Base-by-base conservation (phyloP, 371 early-diverging fungal genomes). In the Mortierella sp. region DNA sequence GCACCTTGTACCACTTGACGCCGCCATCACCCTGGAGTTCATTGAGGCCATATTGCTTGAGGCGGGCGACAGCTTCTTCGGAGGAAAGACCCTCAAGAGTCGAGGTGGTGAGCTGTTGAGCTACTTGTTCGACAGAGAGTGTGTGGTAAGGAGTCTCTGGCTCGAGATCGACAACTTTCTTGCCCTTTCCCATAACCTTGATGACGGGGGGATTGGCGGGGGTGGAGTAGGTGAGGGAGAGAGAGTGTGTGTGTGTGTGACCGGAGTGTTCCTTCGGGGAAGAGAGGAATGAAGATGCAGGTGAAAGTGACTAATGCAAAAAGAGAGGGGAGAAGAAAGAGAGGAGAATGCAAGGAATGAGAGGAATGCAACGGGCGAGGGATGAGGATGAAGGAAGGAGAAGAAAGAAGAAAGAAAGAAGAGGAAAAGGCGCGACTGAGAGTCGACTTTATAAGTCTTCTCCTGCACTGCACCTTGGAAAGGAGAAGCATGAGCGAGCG, bases 41-140 rank as follows among this genome's bases (percentile, higher is more conserved):
- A 81, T 96, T 96, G 25, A 70, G 66, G 0, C 97, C 97, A 75
- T 93, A 91, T 44, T 84, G 43, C 0, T 72, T 74, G 19, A 83
- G 84, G 9, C 92, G 84, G 5, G 70, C 69, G 12, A 80, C 70
- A 26, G 90, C 87, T 59, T 85, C 84, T 43, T 81, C 80, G 3
- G 83, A 58, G 1, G 86, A 56, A 29, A 96, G 86, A 23, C 97
- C 97, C 9, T 75, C 85, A n/a, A 81, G 79, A 18, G 84, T 30
- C 64, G 85, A 75, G 19, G 90, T 89, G 11, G 84, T 69, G 60
- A 88, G 87, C 81, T 84, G 80, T 16, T 84, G 64, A 4, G 85
- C 84, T 15, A 89, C 81, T 57, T 81, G 80, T 12, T 88, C 88
- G 28, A 83, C 76, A 26, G 89, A 82, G 52, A 71, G 45, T 7